These are phyloP conservation scores for Anthoceros angustus DNA, from an alignment of 225 moss, liverwort and hornwort genomes.

Conservation along the genomic window DNA sequence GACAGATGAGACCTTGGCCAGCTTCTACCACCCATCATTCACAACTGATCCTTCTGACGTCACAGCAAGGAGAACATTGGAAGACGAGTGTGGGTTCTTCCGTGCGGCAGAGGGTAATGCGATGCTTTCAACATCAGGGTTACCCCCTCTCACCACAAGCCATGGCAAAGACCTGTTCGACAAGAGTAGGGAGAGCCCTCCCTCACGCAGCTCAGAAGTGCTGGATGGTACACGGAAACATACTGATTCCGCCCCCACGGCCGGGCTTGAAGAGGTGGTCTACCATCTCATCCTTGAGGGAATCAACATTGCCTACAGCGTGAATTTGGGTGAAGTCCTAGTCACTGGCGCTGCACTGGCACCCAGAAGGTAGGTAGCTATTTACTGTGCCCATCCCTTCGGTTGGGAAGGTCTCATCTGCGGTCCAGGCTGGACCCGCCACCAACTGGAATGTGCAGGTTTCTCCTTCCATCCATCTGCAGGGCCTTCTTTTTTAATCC, in stretches of 20 bases:
- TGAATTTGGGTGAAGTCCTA: neutral
- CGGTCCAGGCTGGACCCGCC: no score
- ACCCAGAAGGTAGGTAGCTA: neutral
- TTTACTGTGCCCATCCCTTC: no score
- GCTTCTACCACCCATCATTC: neutral
- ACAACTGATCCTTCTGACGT: no score
- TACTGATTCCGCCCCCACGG: neutral
- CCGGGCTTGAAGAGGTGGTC: neutral
- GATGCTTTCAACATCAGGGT: neutral
- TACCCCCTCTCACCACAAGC: neutral
- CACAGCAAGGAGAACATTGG: no score
- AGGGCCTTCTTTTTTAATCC: no score
- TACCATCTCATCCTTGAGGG: constrained; percentile 2
- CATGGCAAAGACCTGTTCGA: neutral
- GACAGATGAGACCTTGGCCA: neutral
- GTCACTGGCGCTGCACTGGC: neutral
- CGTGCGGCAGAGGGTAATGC: neutral
- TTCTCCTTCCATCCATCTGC: no score
- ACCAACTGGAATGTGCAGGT: no score
- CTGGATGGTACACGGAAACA: no score
- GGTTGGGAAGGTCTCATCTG: no score
- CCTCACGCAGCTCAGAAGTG: neutral
- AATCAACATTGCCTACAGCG: neutral
- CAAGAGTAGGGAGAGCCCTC: neutral
- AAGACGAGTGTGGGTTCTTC: no score